phyloP scores from a whole-genome alignment of 129 eudicot genomes.

The Flaveria trinervia region DNA sequence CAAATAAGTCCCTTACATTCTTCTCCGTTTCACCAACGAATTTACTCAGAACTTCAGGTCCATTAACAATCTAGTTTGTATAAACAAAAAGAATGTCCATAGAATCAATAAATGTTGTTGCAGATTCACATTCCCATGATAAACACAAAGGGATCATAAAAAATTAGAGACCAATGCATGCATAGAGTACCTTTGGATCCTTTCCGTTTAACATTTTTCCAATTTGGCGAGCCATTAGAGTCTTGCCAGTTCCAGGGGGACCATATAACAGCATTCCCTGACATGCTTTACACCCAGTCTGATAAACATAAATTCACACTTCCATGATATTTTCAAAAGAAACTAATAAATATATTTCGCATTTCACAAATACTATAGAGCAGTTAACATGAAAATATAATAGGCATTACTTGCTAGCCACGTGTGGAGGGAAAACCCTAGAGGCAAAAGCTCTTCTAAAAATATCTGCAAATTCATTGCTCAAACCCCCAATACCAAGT shows the following conservation, averaged over 20 bases:
- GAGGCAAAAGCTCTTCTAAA: conserved; percentile 99
- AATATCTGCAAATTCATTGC: conserved; percentile 96
- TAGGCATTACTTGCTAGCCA: conserved; percentile 74
- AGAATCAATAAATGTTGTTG: conserved; percentile 14
- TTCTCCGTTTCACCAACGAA: conserved; percentile 99
- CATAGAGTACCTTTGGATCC: conserved; percentile 83
- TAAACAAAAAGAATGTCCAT: conserved; percentile 23
- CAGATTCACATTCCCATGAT: not conserved
- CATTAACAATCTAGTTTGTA: conserved; percentile 82
- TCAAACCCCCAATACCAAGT: conserved; percentile 91
- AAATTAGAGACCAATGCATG: conserved; percentile 7
- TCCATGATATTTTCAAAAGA: not conserved
- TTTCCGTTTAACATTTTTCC: conserved; percentile 96
- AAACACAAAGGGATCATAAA: conserved; percentile 10
- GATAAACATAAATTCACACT: conserved; percentile 21
- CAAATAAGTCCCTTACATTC: conserved; percentile 95
- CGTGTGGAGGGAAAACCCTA: conserved; percentile 98
- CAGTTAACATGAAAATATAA: conserved; percentile 10
- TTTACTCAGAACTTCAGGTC: conserved; percentile 97
- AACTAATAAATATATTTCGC: not conserved
- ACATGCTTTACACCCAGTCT: conserved; percentile 97
- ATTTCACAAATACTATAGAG: not conserved
- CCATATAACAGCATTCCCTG: conserved; percentile 97
- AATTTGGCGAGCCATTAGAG: conserved; percentile 98
- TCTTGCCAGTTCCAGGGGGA: conserved; percentile 99